These are phyloP conservation scores for Vitis riparia DNA, from an alignment of 164 flowering plant species.

Conservation along the genomic window DNA sequence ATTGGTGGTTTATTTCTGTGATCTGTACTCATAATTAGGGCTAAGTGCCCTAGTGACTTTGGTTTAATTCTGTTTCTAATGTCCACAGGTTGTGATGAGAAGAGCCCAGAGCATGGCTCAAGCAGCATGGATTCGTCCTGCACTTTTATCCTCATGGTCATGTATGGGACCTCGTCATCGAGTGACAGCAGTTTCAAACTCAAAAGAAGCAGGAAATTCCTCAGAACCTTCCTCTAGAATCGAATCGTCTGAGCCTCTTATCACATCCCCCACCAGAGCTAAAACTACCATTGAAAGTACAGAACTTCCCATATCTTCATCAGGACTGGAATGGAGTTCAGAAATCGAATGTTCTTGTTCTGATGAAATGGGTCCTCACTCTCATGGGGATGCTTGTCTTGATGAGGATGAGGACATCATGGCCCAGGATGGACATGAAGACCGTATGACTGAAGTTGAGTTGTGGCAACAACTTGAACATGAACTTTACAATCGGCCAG, in stretches of 20 bases:
- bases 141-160: constrained; percentile 82
- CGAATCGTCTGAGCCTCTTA: constrained; percentile 47
- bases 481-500: constrained; percentile 49
- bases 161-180: constrained; percentile 94
- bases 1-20: constrained; percentile 3
- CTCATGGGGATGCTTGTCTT: constrained; percentile 21
- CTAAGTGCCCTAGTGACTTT: not conserved
- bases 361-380: constrained; percentile 21
- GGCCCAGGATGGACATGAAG: constrained; percentile 42
- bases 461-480: constrained; percentile 92
- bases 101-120: constrained; percentile 92
- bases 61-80: constrained; percentile 3
- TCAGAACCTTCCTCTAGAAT: constrained; percentile 24
- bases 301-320: constrained; percentile 44
- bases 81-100: constrained; percentile 79
- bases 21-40: not conserved
- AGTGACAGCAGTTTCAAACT: constrained; percentile 26
- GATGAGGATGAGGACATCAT: constrained; percentile 46
- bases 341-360: constrained; percentile 37
- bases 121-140: constrained; percentile 81
- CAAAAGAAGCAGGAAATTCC: constrained; percentile 29
- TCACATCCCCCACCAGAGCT: constrained; percentile 25
- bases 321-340: constrained; percentile 46
- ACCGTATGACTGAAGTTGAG: constrained; percentile 77
- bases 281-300: constrained; percentile 23